Evolutionary conservation across 2,329 filamentous ascomycete genomes (phyloP), one percentile per base, ranked within the genome.

Genomic region (Ceratocystis colombiana): DNA sequence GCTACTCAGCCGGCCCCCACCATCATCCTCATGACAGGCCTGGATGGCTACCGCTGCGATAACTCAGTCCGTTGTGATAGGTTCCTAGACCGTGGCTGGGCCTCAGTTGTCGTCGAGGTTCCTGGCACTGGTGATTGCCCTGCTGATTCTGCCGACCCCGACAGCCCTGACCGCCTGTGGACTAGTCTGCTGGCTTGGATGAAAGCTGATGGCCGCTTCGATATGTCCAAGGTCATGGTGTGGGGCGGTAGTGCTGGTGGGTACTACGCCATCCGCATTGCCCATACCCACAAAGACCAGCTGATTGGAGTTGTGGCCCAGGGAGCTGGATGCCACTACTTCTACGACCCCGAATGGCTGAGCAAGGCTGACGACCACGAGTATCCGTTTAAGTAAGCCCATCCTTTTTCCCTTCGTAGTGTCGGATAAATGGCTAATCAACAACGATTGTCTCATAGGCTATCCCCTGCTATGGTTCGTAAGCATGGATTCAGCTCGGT

Each of bases 231-330:
- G 44, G 75, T 89, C 6, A 74, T 85, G 68, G 82, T 79, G 61
- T 88, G 86, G 85, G 86, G 86, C 0, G 75, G 88, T 44, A 85
- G 82, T 69, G 79, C 81, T 0, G 86, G 86, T 37, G 86, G 86
- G 0, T 88, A 88, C 77, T 87, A 88, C 74, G 85, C 86, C 22
- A 78, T 85, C 46, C 80, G 86, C 20, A 78, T 84, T n/a, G 85
- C 86, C 57, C 84, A 88, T 73, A 88, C 85, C n/a, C 86, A 88
- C 72, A 75, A 76, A 20, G 72, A 77, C 0, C 73, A 75, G 8
- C 74, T 89, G 22, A 73, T 75, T 0, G 86, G 85, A 0, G 74
- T 75, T 25, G 77, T 88, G 22, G 85, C 84, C 15, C 82, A 85
- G 70, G 82, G 82, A 0, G 81, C 81, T 2, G 81, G 81, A 0